phyloP scores from a whole-genome alignment of 2,329 filamentous ascomycete genomes.

The Teratosphaeria destructans region DNA sequence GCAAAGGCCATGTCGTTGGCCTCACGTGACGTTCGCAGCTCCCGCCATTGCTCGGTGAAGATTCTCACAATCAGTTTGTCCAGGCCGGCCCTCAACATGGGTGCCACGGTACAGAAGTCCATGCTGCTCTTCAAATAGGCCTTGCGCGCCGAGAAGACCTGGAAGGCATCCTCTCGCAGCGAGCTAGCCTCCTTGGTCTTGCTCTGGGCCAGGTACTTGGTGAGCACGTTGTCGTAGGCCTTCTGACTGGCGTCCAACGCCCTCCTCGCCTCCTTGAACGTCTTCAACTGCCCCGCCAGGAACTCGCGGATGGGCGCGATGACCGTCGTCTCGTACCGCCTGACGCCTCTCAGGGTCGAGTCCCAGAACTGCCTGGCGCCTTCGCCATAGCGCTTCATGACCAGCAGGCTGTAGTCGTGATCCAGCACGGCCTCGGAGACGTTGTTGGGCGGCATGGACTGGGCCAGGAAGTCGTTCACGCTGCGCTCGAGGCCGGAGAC shows the following conservation, averaged over 20 bases:
- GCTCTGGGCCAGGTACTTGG: slow-evolving; percentile 71
- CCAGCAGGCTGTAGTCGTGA: slow-evolving; percentile 86
- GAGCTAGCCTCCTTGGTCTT: slow-evolving; percentile 91
- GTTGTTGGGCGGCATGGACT: slow-evolving; percentile 61
- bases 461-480: slow-evolving; percentile 65
- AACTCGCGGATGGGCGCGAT: slow-evolving; percentile 76
- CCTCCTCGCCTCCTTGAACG: slow-evolving; percentile 76
- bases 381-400: slow-evolving; percentile 75
- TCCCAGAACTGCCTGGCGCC: slow-evolving; percentile 82
- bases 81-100: slow-evolving; percentile 71
- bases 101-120: slow-evolving; percentile 83
- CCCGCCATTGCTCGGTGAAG: slow-evolving; percentile 78
- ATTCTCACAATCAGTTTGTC: slow-evolving; percentile 80
- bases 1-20: slow-evolving; percentile 50
- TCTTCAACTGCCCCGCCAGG: slow-evolving; percentile 64
- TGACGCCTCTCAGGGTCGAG: slow-evolving; percentile 56
- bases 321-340: slow-evolving; percentile 64
- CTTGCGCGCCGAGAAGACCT: slow-evolving; percentile 85
- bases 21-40: slow-evolving; percentile 66
- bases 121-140: slow-evolving; percentile 83
- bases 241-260: slow-evolving; percentile 71
- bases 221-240: slow-evolving; percentile 68
- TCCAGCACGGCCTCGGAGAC: slow-evolving; percentile 80
- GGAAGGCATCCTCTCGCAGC: slow-evolving; percentile 87
- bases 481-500: slow-evolving; percentile 67